Evolutionary conservation across 805 yeast genomes (phyloP).

Genomic region (Candida broadrunensis): DNA sequence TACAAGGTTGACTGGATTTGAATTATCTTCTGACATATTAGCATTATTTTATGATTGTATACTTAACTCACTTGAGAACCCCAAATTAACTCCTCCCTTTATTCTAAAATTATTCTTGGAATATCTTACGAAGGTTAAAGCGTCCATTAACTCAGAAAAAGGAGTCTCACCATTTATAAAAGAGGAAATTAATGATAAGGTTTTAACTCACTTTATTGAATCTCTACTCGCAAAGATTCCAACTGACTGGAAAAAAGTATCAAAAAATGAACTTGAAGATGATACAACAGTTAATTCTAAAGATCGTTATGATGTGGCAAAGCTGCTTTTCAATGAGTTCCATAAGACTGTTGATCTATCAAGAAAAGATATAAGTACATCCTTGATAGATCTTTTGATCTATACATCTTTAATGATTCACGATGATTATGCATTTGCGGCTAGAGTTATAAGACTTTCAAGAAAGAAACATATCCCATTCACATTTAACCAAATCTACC

Average conservation of each 20-base stretch:
- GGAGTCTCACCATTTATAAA: background rate
- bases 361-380: conserved; percentile 15
- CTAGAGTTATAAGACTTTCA: conserved; percentile 22
- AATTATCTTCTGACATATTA: conserved; percentile 17
- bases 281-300: background rate
- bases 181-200: background rate
- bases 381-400: conserved; percentile 28
- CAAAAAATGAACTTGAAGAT: conserved; percentile 1
- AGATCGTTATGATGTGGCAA: conserved; percentile 22
- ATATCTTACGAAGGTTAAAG: conserved; percentile 11
- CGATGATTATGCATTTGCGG: conserved; percentile 32
- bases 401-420: conserved; percentile 27
- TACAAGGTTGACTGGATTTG: conserved; percentile 16
- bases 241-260: background rate
- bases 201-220: conserved; percentile 14
- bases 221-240: conserved; percentile 23
- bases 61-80: conserved; percentile 12
- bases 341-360: conserved; percentile 10
- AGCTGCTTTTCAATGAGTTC: conserved; percentile 22
- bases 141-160: background rate
- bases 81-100: conserved; percentile 12
- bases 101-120: conserved; percentile 17
- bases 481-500: conserved; percentile 37
- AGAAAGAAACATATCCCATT: conserved; percentile 26
- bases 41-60: conserved; percentile 22